phyloP scores from a whole-genome alignment of 2,329 filamentous ascomycete species.

The Fusarium guadeloupense region DNA sequence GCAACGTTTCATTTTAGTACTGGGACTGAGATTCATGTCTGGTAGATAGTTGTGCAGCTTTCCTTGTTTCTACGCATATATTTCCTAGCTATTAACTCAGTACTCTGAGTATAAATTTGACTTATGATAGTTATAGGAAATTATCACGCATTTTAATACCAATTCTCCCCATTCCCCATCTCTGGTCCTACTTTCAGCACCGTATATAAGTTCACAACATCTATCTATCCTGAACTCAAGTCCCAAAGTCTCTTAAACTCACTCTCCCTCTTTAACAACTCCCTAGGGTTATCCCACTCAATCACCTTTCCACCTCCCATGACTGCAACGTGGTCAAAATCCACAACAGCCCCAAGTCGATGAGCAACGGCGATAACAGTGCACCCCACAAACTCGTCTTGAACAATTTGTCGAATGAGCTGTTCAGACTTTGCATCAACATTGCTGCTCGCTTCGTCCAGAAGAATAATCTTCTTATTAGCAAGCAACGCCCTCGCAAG shows the following conservation, averaged over 20 bases:
- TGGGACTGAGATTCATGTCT: conserved; percentile 39
- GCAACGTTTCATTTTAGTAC: conserved; percentile 36
- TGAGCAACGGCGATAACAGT: conserved; percentile 62
- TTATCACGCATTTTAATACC: too few relatives aligned
- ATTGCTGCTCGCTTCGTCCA: conserved; percentile 52
- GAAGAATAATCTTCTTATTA: conserved; percentile 48
- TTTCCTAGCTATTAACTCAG: too few relatives aligned
- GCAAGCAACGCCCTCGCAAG: conserved; percentile 50
- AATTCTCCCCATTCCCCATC: too few relatives aligned
- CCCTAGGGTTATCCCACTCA: conserved; percentile 22
- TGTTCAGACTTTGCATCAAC: conserved; percentile 49
- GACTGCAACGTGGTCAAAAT: conserved; percentile 21
- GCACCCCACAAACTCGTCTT: conserved; percentile 49
- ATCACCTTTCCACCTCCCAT: conserved; percentile 14
- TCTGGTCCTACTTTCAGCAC: too few relatives aligned
- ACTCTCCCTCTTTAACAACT: conserved; percentile 13
- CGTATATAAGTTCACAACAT: too few relatives aligned
- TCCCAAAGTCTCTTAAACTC: conserved; percentile 25
- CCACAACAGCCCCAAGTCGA: conserved; percentile 22
- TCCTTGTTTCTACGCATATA: too few relatives aligned
- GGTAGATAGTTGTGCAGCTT: not conserved
- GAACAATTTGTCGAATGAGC: conserved; percentile 47
- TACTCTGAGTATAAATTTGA: too few relatives aligned
- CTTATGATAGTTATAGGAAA: too few relatives aligned
- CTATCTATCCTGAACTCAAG: conserved; percentile 6